Evolutionary conservation across 2,329 filamentous ascomycete species (phyloP), one percentile per base, ranked within the genome.

Genomic region (Conoideocrella luteorostrata): DNA sequence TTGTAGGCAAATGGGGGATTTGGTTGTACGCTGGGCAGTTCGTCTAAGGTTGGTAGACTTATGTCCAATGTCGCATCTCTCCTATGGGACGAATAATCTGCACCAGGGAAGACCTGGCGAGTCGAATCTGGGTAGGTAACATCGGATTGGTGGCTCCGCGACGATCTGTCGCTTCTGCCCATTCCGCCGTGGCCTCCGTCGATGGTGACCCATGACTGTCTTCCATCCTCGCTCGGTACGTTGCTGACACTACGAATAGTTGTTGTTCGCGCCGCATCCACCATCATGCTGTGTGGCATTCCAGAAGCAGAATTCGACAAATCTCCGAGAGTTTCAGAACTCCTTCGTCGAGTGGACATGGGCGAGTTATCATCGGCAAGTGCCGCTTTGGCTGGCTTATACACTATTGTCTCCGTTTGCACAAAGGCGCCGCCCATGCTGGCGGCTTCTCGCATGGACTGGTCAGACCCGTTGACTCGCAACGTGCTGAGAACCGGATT

Each of bases 151-250:
- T 52, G 50, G 22, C 57, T 58, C 9, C 48, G 45, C 9, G 49
- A 41, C 0, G 62, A 59, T 15, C 41, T 50, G 13, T 57, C 46
- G 32, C 58, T 63, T 30, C 47, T 50, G 6, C 49, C 52, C 17
- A 48, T 52, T 18, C 51, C 48, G 17, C 48, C 52, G 12, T 38
- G 52, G 6, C 50, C 50, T 15, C 54, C 54, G 12, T 62, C 63
- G 15, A 65, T 55, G 1, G 63, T 66, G 6, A 63, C 47, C 63
- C 63, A 66, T 2, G 63, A 66, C 29, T 53, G 52, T 33, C 60
- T 52, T 12, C 52, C 54, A 7, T 56, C 60, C 3, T 56, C 55
- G 17, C 51, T 54, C 15, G 38, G 44, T 3, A 52, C 47, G 21
- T 41, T 50, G 44, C 50, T 57, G 4, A 47, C 30, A 41, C 51